These are phyloP conservation scores for Verticillium alfalfae DNA, from an alignment of 2,329 filamentous ascomycete genomes.

Conservation along the genomic window DNA sequence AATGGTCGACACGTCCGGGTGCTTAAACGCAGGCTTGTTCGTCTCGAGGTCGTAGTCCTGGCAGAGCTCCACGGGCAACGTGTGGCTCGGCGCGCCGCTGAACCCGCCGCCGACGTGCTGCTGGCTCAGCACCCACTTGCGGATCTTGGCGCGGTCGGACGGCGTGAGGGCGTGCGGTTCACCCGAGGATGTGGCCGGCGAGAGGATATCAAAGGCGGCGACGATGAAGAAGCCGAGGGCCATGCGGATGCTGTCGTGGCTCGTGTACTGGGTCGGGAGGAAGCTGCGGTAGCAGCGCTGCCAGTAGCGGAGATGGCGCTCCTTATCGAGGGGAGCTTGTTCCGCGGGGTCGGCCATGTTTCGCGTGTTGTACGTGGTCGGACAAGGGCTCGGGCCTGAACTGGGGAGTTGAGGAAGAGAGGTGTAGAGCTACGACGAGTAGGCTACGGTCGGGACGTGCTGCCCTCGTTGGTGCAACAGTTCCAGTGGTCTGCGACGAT, in stretches of 20 bases:
- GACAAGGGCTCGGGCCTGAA: background rate
- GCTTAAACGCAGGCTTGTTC: slow-evolving; percentile 34
- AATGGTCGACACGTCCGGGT: slow-evolving; percentile 59
- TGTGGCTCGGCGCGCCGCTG: slow-evolving; percentile 73
- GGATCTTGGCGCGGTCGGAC: slow-evolving; percentile 37
- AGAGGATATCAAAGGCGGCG: slow-evolving; percentile 77
- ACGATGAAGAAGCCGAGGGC: slow-evolving; percentile 86
- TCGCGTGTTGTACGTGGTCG: background rate
- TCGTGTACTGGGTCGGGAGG: slow-evolving; percentile 77
- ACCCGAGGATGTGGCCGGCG: slow-evolving; percentile 38
- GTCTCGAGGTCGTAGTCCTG: slow-evolving; percentile 11
- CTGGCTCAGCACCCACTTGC: slow-evolving; percentile 79
- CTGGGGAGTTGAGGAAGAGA: no score
- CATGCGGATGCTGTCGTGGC: slow-evolving; percentile 86
- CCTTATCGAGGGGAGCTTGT: slow-evolving; percentile 41
- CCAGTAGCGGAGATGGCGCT: slow-evolving; percentile 85
- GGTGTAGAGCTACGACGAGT: no score
- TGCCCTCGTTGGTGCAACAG: no score
- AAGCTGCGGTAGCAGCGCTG: slow-evolving; percentile 77
- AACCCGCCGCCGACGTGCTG: slow-evolving; percentile 87
- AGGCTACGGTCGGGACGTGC: no score
- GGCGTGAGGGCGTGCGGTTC: slow-evolving; percentile 41
- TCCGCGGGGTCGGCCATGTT: slow-evolving; percentile 14
- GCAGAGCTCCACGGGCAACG: slow-evolving; percentile 23
- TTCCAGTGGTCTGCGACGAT: no score